A percentile compares a stretch with the other conserved stretches of the same genome.
phyloP scores from a whole-genome alignment of 1,284 basidiomycete species.

The Phylloboletellus chloephorus region DNA sequence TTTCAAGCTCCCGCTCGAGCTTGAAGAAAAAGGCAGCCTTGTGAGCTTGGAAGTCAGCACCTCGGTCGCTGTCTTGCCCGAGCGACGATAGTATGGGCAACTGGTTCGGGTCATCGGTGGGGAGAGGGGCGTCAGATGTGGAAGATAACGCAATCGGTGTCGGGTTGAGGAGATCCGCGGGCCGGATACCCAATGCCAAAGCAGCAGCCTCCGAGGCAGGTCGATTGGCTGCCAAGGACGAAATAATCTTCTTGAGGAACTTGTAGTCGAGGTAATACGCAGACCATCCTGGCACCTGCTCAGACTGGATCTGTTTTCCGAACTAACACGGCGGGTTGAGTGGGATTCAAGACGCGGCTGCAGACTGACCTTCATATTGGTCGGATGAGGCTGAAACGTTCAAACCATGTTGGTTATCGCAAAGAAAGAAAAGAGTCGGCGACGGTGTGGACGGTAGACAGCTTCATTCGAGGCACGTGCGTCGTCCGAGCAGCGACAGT shows the following conservation, averaged over 20 bases:
- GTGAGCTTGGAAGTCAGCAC: slow-evolving; percentile 83
- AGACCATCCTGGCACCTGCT: slow-evolving; percentile 97
- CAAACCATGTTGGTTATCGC: slow-evolving; percentile 27
- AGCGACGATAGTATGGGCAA: slow-evolving; percentile 56
- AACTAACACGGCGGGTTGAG: too few species aligned
- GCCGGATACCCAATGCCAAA: slow-evolving; percentile 78
- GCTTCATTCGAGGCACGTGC: slow-evolving; percentile 23
- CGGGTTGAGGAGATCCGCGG: slow-evolving; percentile 48
- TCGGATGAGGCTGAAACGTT: slow-evolving; percentile 15
- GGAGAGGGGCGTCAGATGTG: slow-evolving; percentile 7
- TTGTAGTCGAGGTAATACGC: slow-evolving; percentile 98
- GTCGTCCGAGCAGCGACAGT: too few species aligned
- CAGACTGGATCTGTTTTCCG: slow-evolving; percentile 95
- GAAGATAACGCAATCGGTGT: slow-evolving; percentile 15
- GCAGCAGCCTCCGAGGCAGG: slow-evolving; percentile 86
- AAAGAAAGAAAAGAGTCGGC: slow-evolving; percentile 11
- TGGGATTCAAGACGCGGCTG: too few species aligned
- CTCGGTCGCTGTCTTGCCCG: slow-evolving; percentile 61
- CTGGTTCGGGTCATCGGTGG: slow-evolving; percentile 33
- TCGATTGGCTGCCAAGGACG: slow-evolving; percentile 89
- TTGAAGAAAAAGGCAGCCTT: slow-evolving; percentile 99
- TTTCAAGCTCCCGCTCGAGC: slow-evolving; percentile 95
- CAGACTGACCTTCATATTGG: slow-evolving; percentile 31
- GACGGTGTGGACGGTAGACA: too few species aligned
- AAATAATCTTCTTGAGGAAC: slow-evolving; percentile 97